A percentile compares a stretch with the other conserved stretches of the same genome.
Conservation (phyloP, 306 rosid species). For the Arachis stenosperma region DNA sequence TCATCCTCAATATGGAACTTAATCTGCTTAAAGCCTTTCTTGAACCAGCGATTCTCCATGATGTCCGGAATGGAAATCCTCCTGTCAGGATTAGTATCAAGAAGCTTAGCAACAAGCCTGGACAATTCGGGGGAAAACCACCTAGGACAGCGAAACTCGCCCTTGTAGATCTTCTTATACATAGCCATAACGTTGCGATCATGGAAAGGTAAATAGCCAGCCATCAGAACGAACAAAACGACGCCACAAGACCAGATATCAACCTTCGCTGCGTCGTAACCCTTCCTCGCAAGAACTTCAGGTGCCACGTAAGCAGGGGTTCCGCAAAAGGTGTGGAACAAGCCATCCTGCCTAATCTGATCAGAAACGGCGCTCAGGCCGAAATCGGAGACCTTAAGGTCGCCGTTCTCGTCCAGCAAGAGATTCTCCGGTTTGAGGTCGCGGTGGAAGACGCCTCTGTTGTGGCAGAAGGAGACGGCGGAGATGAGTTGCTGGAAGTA, state of each 20-base stretch:
- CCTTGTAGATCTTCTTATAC: constrained; percentile 64
- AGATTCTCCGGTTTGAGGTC: constrained; percentile 66
- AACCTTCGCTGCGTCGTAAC: constrained; percentile 57
- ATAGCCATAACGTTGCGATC: constrained; percentile 50
- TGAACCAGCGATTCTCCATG: constrained; percentile 58
- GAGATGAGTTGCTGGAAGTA: constrained; percentile 68
- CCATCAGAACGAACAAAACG: constrained; percentile 54
- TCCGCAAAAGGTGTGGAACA: constrained; percentile 71
- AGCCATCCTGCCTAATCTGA: constrained; percentile 58
- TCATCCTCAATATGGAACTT: constrained; percentile 61
- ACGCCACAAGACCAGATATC: constrained; percentile 73
- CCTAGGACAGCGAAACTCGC: constrained; percentile 54
- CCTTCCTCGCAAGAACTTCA: constrained; percentile 56
- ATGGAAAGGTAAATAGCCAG: constrained; percentile 59
- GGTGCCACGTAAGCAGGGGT: constrained; percentile 73
- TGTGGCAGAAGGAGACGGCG: constrained; percentile 62
- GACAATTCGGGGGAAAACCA: constrained; percentile 55
- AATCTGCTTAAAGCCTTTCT: constrained; percentile 49
- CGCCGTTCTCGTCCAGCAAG: constrained; percentile 54
- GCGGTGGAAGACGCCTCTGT: constrained; percentile 61
- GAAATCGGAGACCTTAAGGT: constrained; percentile 70
- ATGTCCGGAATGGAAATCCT: constrained; percentile 55
- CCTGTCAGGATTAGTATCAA: constrained; percentile 51
- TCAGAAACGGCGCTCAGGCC: constrained; percentile 65
- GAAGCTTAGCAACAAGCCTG: constrained; percentile 43